These are phyloP conservation scores for Cordyceps cateniannulata DNA, from an alignment of 2,329 filamentous ascomycete species.

Conservation along the genomic window DNA sequence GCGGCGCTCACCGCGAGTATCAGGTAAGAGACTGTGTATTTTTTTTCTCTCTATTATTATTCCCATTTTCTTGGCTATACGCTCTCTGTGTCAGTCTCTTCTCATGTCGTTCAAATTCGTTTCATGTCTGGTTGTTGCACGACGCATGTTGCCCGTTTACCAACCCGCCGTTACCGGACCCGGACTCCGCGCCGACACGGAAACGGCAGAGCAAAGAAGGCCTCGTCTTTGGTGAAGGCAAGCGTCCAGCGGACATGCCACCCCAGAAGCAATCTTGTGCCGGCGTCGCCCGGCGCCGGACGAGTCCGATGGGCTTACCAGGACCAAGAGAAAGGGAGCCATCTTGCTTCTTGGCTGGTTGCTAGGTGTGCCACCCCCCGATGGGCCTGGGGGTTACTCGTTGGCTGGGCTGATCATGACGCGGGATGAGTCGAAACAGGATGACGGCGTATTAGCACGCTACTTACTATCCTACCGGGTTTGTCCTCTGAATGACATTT, in stretches of 20 bases:
- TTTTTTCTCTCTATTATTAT: neutral
- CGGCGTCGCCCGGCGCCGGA: slow-evolving; percentile 9
- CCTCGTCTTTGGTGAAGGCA: too few relatives aligned
- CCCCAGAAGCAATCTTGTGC: neutral
- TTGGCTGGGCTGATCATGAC: neutral
- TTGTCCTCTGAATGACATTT: neutral
- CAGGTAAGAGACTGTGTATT: neutral
- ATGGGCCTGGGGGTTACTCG: neutral
- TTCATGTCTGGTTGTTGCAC: neutral
- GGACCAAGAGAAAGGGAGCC: neutral
- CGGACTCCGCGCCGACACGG: neutral
- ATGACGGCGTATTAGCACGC: neutral
- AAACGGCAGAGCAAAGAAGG: neutral
- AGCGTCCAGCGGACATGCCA: neutral
- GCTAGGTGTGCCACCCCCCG: neutral
- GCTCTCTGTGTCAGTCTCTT: neutral
- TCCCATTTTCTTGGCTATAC: neutral
- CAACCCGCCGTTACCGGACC: neutral
- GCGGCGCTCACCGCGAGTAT: neutral
- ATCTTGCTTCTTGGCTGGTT: neutral
- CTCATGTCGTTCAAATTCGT: neutral
- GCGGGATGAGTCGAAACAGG: slow-evolving; percentile 3
- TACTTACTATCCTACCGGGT: neutral
- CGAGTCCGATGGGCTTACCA: neutral
- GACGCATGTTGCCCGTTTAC: neutral